Evolutionary conservation across 2,329 filamentous ascomycete species (phyloP), one percentile per base, ranked within the genome.

Genomic region (Dothiorella sarmentorum): DNA sequence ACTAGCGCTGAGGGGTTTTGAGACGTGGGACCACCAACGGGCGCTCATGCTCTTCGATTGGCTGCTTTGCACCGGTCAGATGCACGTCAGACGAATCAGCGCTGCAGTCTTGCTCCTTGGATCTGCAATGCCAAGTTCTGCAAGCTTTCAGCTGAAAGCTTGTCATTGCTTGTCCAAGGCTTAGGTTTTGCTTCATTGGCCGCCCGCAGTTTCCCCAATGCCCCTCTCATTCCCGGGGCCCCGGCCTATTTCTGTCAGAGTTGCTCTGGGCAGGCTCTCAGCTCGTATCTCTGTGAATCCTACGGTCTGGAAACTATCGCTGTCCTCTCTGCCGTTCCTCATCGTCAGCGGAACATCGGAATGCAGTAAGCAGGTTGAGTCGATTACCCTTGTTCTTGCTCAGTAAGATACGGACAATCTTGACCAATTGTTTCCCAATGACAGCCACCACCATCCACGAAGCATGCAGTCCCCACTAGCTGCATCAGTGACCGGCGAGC

Each of bases 71-170:
- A 29, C 49, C 33, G 49, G 49, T 40, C 15, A 40, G n/a, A 20
- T 17, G 33, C 10, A 15, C 15, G 31, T 53, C 49, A 38, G 49
- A n/a, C 49, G 15, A 53, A n/a, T 38, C 49, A 53, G 35, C 33
- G 49, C 17, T 15, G 15, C 3, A 17, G 18, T 53, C 49, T 33
- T 53, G 49, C 15, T 40, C 11, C 9, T 22, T 35, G 9, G 33
- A 9, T 5, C 5, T 3, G 10, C 9, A n/a, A n/a, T 29, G 49
- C 49, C 49, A 53, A 53, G 49, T 53, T 35, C 33, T 40, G 49
- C 49, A 53, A 53, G 49, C 49, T 53, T 53, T 40, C 24, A 15
- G 7, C 18, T 11, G 49, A 53, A 53, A 53, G 49, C 49, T 53
- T 53, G 49, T 40, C 49, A 40, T 29, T 42, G 40, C 49, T 53